A percentile compares a stretch with the other conserved stretches of the same genome.
These are phyloP conservation scores for Aegilops umbellulata DNA, from an alignment of 176 grass and related monocot species.

Conservation along the genomic window DNA sequence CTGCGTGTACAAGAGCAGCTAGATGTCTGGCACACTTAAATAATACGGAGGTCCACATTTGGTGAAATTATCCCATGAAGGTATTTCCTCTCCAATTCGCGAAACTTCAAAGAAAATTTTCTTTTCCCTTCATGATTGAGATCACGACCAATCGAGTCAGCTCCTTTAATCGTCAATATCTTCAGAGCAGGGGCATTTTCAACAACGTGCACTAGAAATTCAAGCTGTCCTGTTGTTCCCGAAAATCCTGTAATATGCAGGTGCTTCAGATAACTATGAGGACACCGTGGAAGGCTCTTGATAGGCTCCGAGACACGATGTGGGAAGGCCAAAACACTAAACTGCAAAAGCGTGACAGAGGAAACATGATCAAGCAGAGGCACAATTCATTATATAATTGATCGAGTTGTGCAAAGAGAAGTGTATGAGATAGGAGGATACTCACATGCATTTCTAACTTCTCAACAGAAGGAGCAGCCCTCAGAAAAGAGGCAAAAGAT, in stretches of 20 bases:
- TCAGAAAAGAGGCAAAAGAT: background rate
- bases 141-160: background rate
- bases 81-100: background rate
- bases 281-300: background rate
- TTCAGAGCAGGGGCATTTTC: constrained; percentile 5
- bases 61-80: background rate
- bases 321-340: background rate
- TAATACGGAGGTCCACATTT: background rate
- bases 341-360: constrained; percentile 1
- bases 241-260: constrained; percentile 5
- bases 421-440: background rate
- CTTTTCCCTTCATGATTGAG: background rate
- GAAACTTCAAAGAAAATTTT: background rate
- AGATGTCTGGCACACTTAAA: background rate
- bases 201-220: constrained; percentile 12
- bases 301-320: background rate
- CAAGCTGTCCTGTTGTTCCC: background rate
- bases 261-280: constrained; percentile 3
- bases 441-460: background rate
- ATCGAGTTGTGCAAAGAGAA: background rate
- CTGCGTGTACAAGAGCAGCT: background rate
- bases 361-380: background rate
- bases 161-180: background rate
- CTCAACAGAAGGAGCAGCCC: background rate
- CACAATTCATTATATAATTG: background rate